Evolutionary conservation across 192 early-diverging fungal genomes (phyloP), one percentile per base, ranked within the genome.

Genomic region (Coemansia sp.): DNA sequence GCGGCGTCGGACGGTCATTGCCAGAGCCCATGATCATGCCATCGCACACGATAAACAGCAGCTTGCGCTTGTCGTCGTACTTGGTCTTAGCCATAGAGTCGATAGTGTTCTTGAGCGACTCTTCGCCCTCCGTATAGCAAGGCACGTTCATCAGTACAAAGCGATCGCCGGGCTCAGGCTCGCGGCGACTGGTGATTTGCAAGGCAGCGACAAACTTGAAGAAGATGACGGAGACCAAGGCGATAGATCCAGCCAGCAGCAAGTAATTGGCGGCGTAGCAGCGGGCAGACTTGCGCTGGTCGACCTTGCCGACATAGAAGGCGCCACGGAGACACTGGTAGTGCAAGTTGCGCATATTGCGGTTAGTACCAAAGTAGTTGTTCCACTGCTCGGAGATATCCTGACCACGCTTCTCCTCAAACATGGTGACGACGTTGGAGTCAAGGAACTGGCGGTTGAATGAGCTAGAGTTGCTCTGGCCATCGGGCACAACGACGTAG

Each of bases 1-100:
- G 89, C 21, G 96, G 96, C 0, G 97, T 99, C 1, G 97, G 94
- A 29, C 91, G 88, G 77, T 98, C 95, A 82, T 99, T 99, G 48
- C 96, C 97, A 34, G 90, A 90, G 66, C 97, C 97, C 75, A 95
- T 90, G 84, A 99, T 92, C 91, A 96, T 94, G 59, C 97, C 97
- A 81, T 99, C 97, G 60, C 92, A 93, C 55, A 99, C 88, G 37
- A 99, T 90, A 76, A 99, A 98, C 45, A 99, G 70, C 42, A 99
- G 86, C 82, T 98, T 99, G 78, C 95, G 91, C 86, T 95, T 96
- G 85, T 99, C 97, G 64, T 98, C 97, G 73, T 99, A 99, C 53
- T 92, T 87, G 32, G 96, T 85, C 34, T 79, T 83, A 2, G 95
- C 92, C 29, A 99, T 82, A 14, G 98, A 99, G 73, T 99, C 90